Base-by-base conservation (phyloP, 345 rosid species). In the Cardamine occulta region DNA sequence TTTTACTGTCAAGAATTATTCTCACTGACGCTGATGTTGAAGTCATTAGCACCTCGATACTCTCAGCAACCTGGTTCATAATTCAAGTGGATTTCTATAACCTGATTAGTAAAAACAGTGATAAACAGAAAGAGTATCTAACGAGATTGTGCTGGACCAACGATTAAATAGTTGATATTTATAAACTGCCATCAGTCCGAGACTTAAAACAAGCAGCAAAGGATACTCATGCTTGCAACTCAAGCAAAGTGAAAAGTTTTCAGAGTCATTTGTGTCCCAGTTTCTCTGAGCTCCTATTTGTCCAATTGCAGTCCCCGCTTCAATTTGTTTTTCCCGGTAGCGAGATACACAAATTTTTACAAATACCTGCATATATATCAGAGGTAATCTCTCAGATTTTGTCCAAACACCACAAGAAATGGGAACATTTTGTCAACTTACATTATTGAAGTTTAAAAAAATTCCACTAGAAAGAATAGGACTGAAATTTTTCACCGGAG, bases 181-280 rank as follows among this genome's bases (percentile, higher is more conserved):
- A 58, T 51, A 34, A 24, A 73, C n/a, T 59, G 42, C 40, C 59
- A 52, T 21, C 24, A 63, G 29, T 35, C 70, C 3, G 19, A 18
- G 21, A 34, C 52, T 62, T 49, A 32, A 26, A 70, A 23, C 62
- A 51, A 53, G 49, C 21, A 21, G 42, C 52, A 67, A 82, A 89
- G 98, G 96, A 94, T 94, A 94, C 98, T 94, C 98, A 94, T 94
- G 98, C 97, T 94, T 19, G 98, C 98, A 71, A 94, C 97, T 80
- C 98, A 97, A 81, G 98, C 98, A 90, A 94, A 94, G 84, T 94
- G 98, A 76, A 94, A 94, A 52, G 98, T 94, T 87, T 94, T 94
- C 73, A 94, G 78, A 42, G 98, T 94, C 98, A 94, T 94, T 82
- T 94, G 98, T 42, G 98, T 94, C 79, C 98, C 98, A 96, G 97